These are phyloP conservation scores for Chamaecrista fasciculata DNA, from an alignment of 306 rosid species.

Conservation along the genomic window DNA sequence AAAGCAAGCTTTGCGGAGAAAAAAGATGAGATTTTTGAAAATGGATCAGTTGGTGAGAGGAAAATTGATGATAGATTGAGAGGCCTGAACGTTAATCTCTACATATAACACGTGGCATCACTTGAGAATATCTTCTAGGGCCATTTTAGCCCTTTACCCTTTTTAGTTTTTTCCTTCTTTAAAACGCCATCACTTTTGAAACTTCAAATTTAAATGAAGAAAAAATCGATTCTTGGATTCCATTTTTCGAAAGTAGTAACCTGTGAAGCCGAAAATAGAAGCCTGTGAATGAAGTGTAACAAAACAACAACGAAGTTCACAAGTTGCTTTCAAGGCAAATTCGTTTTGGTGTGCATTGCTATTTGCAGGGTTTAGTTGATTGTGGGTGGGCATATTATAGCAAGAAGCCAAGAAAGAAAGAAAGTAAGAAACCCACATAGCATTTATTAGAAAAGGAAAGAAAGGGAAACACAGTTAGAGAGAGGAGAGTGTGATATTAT, in stretches of 20 bases:
- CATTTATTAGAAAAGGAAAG: not conserved
- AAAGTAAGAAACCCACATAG: constrained; percentile 9
- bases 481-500: no score
- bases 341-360: not conserved
- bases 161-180: constrained; percentile 7
- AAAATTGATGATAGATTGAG: constrained; percentile 17
- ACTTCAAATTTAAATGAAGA: constrained; percentile 21
- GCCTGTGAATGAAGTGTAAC: not conserved
- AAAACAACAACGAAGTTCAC: not conserved
- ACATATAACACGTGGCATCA: constrained; percentile 47
- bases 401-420: no score
- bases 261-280: constrained; percentile 16
- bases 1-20: constrained; percentile 54
- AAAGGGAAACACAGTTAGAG: constrained; percentile 14
- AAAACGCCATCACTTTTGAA: not conserved
- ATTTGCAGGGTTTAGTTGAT: constrained; percentile 8
- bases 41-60: constrained; percentile 60
- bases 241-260: constrained; percentile 1
- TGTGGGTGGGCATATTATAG: not conserved
- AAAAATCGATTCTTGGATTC: not conserved
- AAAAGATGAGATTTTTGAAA: constrained; percentile 49
- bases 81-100: constrained; percentile 40
- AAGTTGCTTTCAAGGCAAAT: not conserved
- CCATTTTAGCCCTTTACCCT: constrained; percentile 26
- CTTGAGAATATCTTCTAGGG: constrained; percentile 12